Percentiles rank a stretch among this genome's conserved stretches.
phyloP scores from a whole-genome alignment of 1,284 basidiomycete species.

The Trichosporon coremiiforme region DNA sequence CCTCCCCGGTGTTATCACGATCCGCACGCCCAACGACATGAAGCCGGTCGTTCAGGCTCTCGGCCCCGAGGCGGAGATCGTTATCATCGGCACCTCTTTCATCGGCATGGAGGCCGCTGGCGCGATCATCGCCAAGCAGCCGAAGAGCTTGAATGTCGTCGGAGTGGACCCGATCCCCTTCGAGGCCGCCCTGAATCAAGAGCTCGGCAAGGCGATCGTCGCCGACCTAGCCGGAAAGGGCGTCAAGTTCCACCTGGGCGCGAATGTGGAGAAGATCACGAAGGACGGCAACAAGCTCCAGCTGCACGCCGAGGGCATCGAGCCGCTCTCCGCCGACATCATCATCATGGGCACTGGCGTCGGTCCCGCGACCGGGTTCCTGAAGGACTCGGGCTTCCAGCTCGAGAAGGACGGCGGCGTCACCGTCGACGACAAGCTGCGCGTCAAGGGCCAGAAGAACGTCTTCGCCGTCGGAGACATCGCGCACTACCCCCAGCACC shows the following conservation, averaged over 20 bases:
- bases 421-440: constrained; percentile 75
- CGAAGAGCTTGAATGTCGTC: constrained; percentile 68
- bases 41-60: constrained; percentile 68
- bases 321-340: constrained; percentile 71
- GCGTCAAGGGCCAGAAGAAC: constrained; percentile 65
- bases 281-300: constrained; percentile 48
- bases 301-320: constrained; percentile 70
- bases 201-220: constrained; percentile 76
- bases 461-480: constrained; percentile 92
- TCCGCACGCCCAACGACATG: constrained; percentile 73
- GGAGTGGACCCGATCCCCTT: constrained; percentile 86
- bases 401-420: constrained; percentile 80
- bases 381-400: constrained; percentile 66
- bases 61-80: constrained; percentile 70
- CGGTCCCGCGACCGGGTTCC: constrained; percentile 77
- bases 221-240: constrained; percentile 80
- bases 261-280: constrained; percentile 73
- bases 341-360: constrained; percentile 90
- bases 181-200: constrained; percentile 74
- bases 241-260: constrained; percentile 78
- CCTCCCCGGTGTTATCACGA: constrained; percentile 75
- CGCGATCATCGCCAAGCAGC: constrained; percentile 72
- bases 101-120: constrained; percentile 90
- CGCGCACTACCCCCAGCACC: constrained; percentile 72
- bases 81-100: constrained; percentile 87